A percentile compares a stretch with the other conserved stretches of the same genome.
Evolutionary conservation across 1,139 yeast species (phyloP).

Genomic region (Hansenula anomala): DNA sequence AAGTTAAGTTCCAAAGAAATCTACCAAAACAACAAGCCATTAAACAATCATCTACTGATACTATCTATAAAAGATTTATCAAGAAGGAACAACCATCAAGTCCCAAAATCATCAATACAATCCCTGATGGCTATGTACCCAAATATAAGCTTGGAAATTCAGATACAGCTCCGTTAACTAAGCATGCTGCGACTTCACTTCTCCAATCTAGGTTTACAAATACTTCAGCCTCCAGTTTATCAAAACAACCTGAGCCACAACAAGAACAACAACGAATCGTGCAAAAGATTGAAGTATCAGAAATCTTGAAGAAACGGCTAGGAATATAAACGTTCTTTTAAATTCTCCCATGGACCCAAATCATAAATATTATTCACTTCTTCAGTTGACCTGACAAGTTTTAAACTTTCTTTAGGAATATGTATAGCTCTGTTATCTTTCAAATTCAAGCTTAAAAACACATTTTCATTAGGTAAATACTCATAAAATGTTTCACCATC

Average conservation of each 20-base stretch:
- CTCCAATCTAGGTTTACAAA: slow-evolving; percentile 13
- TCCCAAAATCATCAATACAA: background rate
- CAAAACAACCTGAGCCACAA: background rate
- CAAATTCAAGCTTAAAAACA: slow-evolving; percentile 17
- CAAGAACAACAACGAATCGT: background rate
- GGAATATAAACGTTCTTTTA: slow-evolving; percentile 14
- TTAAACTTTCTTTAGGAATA: slow-evolving; percentile 16
- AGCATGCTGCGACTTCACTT: slow-evolving; percentile 9
- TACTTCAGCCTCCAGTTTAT: background rate
- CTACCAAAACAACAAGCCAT: background rate
- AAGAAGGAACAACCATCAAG: slow-evolving; percentile 1
- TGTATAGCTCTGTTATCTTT: slow-evolving; percentile 7
- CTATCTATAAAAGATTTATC: slow-evolving; percentile 11
- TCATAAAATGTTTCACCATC: slow-evolving; percentile 18
- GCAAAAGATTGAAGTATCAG: slow-evolving; percentile 8
- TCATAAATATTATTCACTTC: slow-evolving; percentile 67
- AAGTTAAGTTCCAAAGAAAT: slow-evolving; percentile 12
- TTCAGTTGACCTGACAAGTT: slow-evolving; percentile 33
- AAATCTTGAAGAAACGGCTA: slow-evolving; percentile 13
- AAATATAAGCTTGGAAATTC: background rate
- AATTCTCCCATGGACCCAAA: slow-evolving; percentile 34
- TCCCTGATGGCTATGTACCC: slow-evolving; percentile 1
- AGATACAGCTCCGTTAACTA: background rate
- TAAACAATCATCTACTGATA: slow-evolving; percentile 3
- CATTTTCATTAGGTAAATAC: slow-evolving; percentile 14